These are phyloP conservation scores for Chalaropsis thielavioides DNA, from an alignment of 2,329 filamentous ascomycete genomes.

Conservation along the genomic window DNA sequence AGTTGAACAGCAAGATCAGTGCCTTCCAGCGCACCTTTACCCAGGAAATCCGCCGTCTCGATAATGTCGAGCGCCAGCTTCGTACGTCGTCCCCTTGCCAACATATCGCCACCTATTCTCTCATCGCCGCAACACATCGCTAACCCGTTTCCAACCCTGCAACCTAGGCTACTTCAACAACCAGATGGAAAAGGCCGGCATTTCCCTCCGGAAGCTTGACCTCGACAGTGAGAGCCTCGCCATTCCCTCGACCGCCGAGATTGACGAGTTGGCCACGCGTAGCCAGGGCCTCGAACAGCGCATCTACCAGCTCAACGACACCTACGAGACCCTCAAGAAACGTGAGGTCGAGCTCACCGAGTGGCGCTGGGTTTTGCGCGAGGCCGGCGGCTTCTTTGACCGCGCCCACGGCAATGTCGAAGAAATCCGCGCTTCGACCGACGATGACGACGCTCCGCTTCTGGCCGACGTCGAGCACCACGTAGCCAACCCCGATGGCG, in stretches of 20 bases:
- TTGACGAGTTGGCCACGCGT: slow-evolving; percentile 86
- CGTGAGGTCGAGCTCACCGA: slow-evolving; percentile 92
- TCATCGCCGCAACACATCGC: background rate
- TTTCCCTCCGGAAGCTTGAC: slow-evolving; percentile 76
- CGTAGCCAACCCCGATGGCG: slow-evolving; percentile 45
- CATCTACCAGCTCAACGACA: slow-evolving; percentile 84
- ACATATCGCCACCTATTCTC: background rate
- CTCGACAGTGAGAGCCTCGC: slow-evolving; percentile 79
- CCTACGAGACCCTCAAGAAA: slow-evolving; percentile 97
- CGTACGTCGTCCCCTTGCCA: slow-evolving; percentile 43
- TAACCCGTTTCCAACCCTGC: background rate
- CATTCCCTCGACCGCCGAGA: slow-evolving; percentile 81
- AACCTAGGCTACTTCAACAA: slow-evolving; percentile 70
- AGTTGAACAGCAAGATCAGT: slow-evolving; percentile 86
- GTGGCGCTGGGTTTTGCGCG: slow-evolving; percentile 94
- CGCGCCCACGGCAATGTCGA: slow-evolving; percentile 91
- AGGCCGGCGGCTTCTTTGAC: slow-evolving; percentile 96
- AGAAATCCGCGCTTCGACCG: slow-evolving; percentile 81
- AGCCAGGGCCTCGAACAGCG: slow-evolving; percentile 86
- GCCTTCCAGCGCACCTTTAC: slow-evolving; percentile 97
- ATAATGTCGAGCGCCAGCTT: slow-evolving; percentile 96
- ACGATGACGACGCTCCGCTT: slow-evolving; percentile 83
- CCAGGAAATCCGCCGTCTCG: slow-evolving; percentile 88
- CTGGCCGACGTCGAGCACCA: slow-evolving; percentile 82
- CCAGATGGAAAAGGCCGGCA: slow-evolving; percentile 88